Base-by-base conservation (phyloP, 2,329 filamentous ascomycete genomes). In the Fusarium sp. region DNA sequence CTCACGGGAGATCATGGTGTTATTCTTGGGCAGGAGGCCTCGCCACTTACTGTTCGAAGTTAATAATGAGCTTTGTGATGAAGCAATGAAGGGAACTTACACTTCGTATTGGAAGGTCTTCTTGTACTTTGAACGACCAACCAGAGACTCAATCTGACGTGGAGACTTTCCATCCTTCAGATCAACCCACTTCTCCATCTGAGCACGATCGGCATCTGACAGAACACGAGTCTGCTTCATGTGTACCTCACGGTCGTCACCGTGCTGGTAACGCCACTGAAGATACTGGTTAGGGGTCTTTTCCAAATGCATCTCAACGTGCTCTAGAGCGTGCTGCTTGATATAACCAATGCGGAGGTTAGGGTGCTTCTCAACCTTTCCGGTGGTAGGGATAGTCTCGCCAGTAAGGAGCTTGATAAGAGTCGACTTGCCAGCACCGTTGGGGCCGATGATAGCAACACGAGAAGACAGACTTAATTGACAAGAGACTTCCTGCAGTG, bases 211-310 rank as follows among this genome's bases (percentile, higher is more conserved):
- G 79, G 92, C 91, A 1, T 91, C 91, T 2, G 95, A 97, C 67
- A 98, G 86, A 60, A 95, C 88, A 85, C 96, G 95, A 54, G 95
- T 98, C 85, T 97, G 95, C 89, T 99, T 99, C 90, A 99, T 91
- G 83, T 97, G 90, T 44, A 98, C 95, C 82, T 99, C 96, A 57
- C 96, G 94, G 78, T 99, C 96, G 77, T 98, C 96, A 79, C 96
- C 96, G 79, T 98, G 94, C 78, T 94, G 94, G 81, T 98, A 99
- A 78, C 96, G 93, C 96, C 96, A 99, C 84, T 98, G 96, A 38
- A 99, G 89, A 81, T 99, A 99, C 84, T 99, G 96, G 82, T 97
- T 98, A 44, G 96, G 96, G 0, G 96, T 99, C 90, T 99, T 99
- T 84, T 99, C 96, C 77, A 98, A 87, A 81, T 99, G 96, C 95